phyloP scores from a whole-genome alignment of 1,139 yeast species.

The Pichia terricola region DNA sequence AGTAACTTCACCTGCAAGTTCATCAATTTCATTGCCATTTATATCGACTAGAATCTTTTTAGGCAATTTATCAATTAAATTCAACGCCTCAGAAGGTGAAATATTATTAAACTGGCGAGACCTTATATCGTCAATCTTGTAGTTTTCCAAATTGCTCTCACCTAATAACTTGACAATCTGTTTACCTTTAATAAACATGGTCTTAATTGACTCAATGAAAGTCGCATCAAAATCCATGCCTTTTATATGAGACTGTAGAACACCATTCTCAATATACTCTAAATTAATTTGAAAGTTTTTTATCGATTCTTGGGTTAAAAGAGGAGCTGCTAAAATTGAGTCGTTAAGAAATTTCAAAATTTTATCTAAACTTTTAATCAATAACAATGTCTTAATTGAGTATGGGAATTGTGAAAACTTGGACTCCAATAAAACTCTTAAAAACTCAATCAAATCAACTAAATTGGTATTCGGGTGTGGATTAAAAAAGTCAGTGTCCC shows the following conservation, averaged over 20 bases:
- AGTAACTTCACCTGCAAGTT: too few species aligned
- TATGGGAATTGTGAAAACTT: conserved; percentile 79
- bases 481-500: conserved; percentile 48
- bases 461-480: conserved; percentile 66
- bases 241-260: conserved; percentile 17
- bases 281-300: conserved; percentile 53
- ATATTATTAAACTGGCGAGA: conserved; percentile 54
- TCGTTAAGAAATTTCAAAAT: conserved; percentile 63
- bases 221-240: conserved; percentile 7
- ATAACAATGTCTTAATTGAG: conserved; percentile 66
- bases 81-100: conserved; percentile 48
- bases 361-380: conserved; percentile 81
- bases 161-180: conserved; percentile 53
- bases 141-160: conserved; percentile 40
- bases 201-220: conserved; percentile 30
- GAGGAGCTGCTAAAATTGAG: conserved; percentile 35
- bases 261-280: conserved; percentile 40
- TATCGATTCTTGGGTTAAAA: conserved; percentile 38
- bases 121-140: conserved; percentile 43
- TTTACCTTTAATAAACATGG: conserved; percentile 46
- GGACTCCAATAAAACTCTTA: conserved; percentile 78
- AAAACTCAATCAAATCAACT: conserved; percentile 78
- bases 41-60: neutral
- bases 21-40: neutral
- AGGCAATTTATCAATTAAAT: conserved; percentile 35